Percentiles rank a stretch among this genome's conserved stretches.
These are phyloP conservation scores for Tetrapisispora namnaoensis DNA, from an alignment of 805 yeast genomes.

Conservation along the genomic window DNA sequence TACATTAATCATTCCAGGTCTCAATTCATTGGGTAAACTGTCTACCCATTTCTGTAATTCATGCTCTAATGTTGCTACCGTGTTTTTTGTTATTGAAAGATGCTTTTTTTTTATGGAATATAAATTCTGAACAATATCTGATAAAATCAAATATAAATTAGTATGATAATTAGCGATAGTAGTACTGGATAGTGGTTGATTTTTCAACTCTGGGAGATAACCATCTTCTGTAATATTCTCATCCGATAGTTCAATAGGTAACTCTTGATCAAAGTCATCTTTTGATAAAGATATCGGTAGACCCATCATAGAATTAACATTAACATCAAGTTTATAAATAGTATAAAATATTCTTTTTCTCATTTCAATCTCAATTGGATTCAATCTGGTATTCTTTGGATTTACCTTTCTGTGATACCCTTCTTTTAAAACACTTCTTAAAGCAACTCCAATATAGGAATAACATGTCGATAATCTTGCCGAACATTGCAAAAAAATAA, in stretches of 20 bases:
- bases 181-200: constrained; percentile 27
- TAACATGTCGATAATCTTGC: constrained; percentile 86
- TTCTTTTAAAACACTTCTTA: constrained; percentile 75
- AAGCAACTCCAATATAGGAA: constrained; percentile 81
- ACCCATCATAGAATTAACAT: constrained; percentile 82
- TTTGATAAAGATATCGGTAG: constrained; percentile 68
- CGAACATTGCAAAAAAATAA: constrained; percentile 73
- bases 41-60: constrained; percentile 69
- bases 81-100: constrained; percentile 30
- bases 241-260: constrained; percentile 80
- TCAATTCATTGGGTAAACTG: constrained; percentile 59
- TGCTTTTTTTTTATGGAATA: constrained; percentile 44
- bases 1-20: constrained; percentile 38
- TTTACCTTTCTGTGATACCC: constrained; percentile 72
- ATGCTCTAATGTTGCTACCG: constrained; percentile 58
- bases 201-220: constrained; percentile 17
- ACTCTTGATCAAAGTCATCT: constrained; percentile 77
- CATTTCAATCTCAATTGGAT: constrained; percentile 71
- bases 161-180: constrained; percentile 81
- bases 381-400: constrained; percentile 33
- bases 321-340: constrained; percentile 81
- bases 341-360: constrained; percentile 83
- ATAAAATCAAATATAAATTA: constrained; percentile 55
- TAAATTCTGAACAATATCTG: constrained; percentile 58
- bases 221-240: constrained; percentile 66